phyloP scores from a whole-genome alignment of 352 stramenopile species.

The Thalassiosira hispida region DNA sequence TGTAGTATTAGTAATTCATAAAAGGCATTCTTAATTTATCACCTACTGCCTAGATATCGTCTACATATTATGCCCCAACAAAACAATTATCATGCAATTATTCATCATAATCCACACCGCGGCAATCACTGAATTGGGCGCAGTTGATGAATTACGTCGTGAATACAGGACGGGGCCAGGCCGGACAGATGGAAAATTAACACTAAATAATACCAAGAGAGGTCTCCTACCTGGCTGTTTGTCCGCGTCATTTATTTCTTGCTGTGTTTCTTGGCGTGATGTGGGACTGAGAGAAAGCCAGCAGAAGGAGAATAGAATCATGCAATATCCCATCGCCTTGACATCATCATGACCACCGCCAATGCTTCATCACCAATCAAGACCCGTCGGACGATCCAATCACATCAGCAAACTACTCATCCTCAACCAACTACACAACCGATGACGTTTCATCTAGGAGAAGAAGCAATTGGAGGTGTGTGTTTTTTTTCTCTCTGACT shows the following conservation, averaged over 20 bases:
- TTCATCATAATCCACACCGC: too few species aligned
- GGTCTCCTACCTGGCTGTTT: too few species aligned
- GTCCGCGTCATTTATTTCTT: too few species aligned
- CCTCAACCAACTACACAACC: not conserved
- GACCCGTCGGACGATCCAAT: not conserved
- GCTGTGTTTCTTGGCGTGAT: too few species aligned
- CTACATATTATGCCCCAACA: not conserved
- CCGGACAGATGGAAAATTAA: too few species aligned
- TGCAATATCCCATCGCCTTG: too few species aligned
- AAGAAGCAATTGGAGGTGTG: constrained; percentile 61
- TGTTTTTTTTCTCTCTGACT: not conserved
- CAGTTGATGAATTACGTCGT: too few species aligned
- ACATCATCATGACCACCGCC: not conserved
- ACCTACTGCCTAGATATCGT: not conserved
- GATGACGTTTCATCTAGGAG: constrained; percentile 48
- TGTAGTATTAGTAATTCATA: constrained; percentile 37
- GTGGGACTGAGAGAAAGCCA: too few species aligned
- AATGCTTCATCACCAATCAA: not conserved
- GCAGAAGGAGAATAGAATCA: too few species aligned
- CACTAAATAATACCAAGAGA: too few species aligned
- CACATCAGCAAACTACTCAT: constrained; percentile 1
- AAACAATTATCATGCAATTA: not conserved
- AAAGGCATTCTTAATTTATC: constrained; percentile 13
- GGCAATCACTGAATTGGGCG: too few species aligned
- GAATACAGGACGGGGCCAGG: too few species aligned